Conservation (phyloP, 2,329 filamentous ascomycete genomes). For the Aspergillus sclerotialis region DNA sequence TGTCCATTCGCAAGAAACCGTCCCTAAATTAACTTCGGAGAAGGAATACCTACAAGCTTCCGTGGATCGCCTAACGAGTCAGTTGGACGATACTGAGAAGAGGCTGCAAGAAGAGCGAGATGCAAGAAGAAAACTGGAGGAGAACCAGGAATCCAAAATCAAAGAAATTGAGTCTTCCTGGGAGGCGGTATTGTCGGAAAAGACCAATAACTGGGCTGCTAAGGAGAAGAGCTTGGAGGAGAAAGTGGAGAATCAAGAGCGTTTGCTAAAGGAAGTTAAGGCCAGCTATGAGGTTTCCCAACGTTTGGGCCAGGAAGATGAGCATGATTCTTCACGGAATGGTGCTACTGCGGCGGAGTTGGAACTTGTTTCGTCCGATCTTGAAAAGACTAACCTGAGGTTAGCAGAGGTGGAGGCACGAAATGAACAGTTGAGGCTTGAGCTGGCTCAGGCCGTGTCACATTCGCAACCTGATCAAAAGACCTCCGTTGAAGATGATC, state of each 20-base stretch:
- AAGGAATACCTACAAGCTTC: constrained; percentile 80
- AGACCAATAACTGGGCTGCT: constrained; percentile 91
- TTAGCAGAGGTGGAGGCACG: constrained; percentile 87
- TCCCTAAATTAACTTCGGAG: constrained; percentile 83
- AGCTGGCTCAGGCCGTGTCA: constrained; percentile 83
- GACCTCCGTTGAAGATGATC: constrained; percentile 74
- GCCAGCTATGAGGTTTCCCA: constrained; percentile 96
- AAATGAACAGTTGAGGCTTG: constrained; percentile 86
- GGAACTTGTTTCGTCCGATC: constrained; percentile 84
- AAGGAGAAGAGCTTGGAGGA: constrained; percentile 89
- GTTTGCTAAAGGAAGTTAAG: constrained; percentile 87
- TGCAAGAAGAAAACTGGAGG: constrained; percentile 67
- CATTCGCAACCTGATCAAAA: constrained; percentile 55
- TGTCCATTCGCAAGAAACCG: constrained; percentile 81
- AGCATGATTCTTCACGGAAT: constrained; percentile 53
- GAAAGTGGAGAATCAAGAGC: constrained; percentile 89
- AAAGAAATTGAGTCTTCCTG: constrained; percentile 88
- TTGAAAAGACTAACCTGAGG: constrained; percentile 80
- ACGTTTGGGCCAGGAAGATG: constrained; percentile 67
- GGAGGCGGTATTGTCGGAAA: constrained; percentile 84
- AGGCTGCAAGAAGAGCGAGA: constrained; percentile 71
- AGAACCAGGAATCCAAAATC: constrained; percentile 67
- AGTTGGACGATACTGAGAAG: constrained; percentile 76
- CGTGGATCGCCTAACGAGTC: constrained; percentile 65
- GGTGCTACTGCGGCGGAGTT: constrained; percentile 81